phyloP scores from a whole-genome alignment of 1,284 basidiomycete genomes.

The Apiotrichum gamsii region DNA sequence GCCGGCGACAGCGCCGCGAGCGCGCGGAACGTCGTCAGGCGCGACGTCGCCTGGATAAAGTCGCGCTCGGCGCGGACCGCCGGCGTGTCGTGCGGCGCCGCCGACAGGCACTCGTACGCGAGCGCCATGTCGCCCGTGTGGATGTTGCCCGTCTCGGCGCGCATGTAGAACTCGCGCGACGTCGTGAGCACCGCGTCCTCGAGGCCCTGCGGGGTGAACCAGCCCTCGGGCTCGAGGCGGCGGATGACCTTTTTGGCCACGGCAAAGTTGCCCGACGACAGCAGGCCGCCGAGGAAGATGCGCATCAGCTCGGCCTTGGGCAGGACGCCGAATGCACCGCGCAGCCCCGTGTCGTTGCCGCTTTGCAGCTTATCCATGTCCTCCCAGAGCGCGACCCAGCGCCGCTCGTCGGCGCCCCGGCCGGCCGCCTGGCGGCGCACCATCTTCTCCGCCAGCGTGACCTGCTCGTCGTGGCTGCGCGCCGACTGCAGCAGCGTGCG shows the following conservation, averaged over 20 bases:
- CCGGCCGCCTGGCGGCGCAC: conserved; percentile 57
- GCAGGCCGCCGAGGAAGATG: conserved; percentile 74
- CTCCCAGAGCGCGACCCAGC: conserved; percentile 77
- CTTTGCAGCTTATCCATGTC: conserved; percentile 78
- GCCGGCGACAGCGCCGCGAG: conserved; percentile 72
- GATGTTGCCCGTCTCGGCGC: conserved; percentile 82
- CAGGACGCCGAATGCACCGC: conserved; percentile 72
- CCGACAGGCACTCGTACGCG: conserved; percentile 81
- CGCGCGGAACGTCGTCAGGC: conserved; percentile 60
- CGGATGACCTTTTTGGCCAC: conserved; percentile 64
- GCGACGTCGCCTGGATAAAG: conserved; percentile 83
- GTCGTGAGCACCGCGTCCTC: conserved; percentile 73
- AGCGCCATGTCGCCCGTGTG: conserved; percentile 89
- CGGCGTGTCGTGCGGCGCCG: conserved; percentile 61
- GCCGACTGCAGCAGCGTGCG: conserved; percentile 78
- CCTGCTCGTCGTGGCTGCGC: conserved; percentile 61
- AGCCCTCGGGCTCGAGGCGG: conserved; percentile 53
- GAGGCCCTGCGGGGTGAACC: conserved; percentile 53
- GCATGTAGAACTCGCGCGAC: conserved; percentile 86
- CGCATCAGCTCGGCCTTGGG: conserved; percentile 62
- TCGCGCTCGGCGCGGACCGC: conserved; percentile 66
- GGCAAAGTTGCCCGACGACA: conserved; percentile 73
- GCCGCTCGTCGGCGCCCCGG: conserved; percentile 53
- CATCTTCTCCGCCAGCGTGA: conserved; percentile 79
- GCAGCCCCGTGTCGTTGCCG: conserved; percentile 55